phyloP scores from a whole-genome alignment of 805 yeast genomes.

The Candida patagonica region DNA sequence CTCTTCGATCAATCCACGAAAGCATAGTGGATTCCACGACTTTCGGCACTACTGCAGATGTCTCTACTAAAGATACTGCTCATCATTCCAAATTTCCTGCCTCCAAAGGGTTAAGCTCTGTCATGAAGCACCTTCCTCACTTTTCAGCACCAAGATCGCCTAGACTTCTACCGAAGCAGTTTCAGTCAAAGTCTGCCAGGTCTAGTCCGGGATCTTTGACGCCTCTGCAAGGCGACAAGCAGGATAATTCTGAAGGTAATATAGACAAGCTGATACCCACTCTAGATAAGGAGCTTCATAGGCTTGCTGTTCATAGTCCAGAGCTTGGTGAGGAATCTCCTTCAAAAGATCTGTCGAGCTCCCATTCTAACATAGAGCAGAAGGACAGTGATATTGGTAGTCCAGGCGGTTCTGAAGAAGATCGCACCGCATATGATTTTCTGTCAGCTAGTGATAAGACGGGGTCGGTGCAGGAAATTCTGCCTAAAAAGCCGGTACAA shows the following conservation, averaged over 20 bases:
- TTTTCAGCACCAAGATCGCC: too few species aligned
- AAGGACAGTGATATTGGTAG: not conserved
- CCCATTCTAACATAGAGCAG: too few species aligned
- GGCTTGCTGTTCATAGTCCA: too few species aligned
- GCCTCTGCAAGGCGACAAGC: too few species aligned
- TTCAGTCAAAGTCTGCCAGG: too few species aligned
- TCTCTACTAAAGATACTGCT: not conserved
- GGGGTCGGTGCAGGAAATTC: slow-evolving; percentile 8
- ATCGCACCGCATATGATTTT: slow-evolving; percentile 8
- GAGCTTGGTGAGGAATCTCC: too few species aligned
- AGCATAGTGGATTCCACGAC: slow-evolving; percentile 9
- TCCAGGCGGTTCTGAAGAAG: slow-evolving; percentile 9
- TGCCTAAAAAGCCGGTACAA: slow-evolving; percentile 14
- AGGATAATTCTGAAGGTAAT: too few species aligned
- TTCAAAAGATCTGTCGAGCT: too few species aligned
- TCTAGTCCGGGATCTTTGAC: too few species aligned
- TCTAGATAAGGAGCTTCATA: too few species aligned
- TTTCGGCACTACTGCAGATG: not conserved
- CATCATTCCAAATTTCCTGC: not conserved
- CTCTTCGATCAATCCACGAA: not conserved
- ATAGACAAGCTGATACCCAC: too few species aligned
- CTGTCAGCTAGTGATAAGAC: slow-evolving; percentile 10
- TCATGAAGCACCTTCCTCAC: not conserved
- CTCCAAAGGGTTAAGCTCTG: not conserved
- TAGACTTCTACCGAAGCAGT: too few species aligned